Percentiles rank a stretch among this genome's conserved stretches.
phyloP scores from a whole-genome alignment of 257 asterid species.

The Leptodermis oblonga region DNA sequence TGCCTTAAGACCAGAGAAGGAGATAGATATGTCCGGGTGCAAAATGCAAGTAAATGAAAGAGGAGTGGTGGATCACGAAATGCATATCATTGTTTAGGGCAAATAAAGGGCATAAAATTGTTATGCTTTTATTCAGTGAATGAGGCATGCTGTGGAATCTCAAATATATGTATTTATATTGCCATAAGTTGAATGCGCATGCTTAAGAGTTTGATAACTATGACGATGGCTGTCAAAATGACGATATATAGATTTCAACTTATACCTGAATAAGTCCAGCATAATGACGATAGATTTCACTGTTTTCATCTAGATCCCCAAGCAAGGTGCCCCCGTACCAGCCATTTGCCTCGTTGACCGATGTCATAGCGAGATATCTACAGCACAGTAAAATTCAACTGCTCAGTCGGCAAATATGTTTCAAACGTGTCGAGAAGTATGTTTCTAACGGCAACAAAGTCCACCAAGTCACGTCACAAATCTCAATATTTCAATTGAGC shows the following conservation, averaged over 20 bases:
- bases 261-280: conserved; percentile 90
- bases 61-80: neutral
- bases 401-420: neutral
- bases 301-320: conserved; percentile 87
- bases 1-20: neutral
- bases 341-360: conserved; percentile 77
- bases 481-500: neutral
- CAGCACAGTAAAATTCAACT: conserved; percentile 1
- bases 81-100: neutral
- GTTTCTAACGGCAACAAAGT: neutral
- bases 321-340: conserved; percentile 95
- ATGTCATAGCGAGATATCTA: conserved; percentile 84
- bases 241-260: neutral
- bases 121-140: neutral
- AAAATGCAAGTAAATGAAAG: neutral
- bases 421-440: neutral
- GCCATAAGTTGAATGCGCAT: neutral
- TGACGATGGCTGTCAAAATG: neutral
- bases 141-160: neutral
- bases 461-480: neutral
- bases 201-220: neutral
- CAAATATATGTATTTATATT: neutral
- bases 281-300: conserved; percentile 78
- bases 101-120: neutral
- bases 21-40: neutral